A percentile compares a stretch with the other conserved stretches of the same genome.
phyloP scores from a whole-genome alignment of 257 asterid species.

The Solanum peruvianum region DNA sequence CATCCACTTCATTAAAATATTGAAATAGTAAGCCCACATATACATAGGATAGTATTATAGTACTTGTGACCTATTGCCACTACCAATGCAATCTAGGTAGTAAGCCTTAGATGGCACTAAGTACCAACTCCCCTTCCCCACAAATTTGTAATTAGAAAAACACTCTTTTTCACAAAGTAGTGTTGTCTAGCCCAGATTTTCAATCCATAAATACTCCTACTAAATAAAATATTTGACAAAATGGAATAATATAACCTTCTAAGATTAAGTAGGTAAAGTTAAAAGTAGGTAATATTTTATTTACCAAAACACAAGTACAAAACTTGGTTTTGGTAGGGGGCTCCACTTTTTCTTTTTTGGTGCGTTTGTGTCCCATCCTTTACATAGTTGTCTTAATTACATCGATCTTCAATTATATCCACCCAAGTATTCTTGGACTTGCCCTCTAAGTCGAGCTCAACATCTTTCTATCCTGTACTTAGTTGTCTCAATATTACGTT shows the following conservation, averaged over 20 bases:
- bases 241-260: background rate
- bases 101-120: background rate
- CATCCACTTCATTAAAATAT: background rate
- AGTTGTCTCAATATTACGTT: background rate
- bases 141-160: background rate
- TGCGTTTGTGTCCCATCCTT: background rate
- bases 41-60: background rate
- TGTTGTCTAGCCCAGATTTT: background rate
- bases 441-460: background rate
- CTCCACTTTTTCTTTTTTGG: background rate
- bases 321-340: background rate
- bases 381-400: background rate
- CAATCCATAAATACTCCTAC: background rate
- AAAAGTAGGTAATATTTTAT: background rate
- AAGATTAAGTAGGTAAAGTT: background rate
- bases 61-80: background rate
- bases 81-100: background rate
- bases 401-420: background rate
- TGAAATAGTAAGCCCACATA: background rate
- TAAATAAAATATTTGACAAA: background rate
- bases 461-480: background rate
- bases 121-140: background rate
- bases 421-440: background rate
- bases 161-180: background rate
- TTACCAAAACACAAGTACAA: background rate